Percentiles rank a stretch among this genome's conserved stretches.
Conservation (phyloP, 2,329 filamentous ascomycete species). For the Xylariaceae sp. region DNA sequence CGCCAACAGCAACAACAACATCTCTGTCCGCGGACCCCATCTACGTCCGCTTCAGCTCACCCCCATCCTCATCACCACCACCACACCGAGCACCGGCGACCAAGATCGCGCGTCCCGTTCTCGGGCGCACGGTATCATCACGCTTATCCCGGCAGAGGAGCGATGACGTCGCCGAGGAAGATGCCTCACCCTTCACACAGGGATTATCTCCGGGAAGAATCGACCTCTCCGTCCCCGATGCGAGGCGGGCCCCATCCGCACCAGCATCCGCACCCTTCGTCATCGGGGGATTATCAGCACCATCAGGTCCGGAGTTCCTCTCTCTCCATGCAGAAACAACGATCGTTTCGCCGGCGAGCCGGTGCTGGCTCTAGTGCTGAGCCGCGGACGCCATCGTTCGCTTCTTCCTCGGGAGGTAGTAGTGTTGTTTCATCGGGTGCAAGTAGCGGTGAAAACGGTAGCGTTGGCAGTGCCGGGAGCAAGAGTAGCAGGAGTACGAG, state of each 20-base stretch:
- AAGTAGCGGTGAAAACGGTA: too few species aligned
- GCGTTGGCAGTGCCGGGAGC: too few species aligned
- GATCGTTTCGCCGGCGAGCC: slow-evolving; percentile 32
- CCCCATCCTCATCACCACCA: slow-evolving; percentile 19
- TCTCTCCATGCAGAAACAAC: slow-evolving; percentile 34
- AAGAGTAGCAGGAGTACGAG: too few species aligned
- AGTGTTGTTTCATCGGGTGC: too few species aligned
- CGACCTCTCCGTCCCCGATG: slow-evolving; percentile 38
- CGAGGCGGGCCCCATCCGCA: too few species aligned
- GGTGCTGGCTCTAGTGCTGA: too few species aligned
- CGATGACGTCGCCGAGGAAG: slow-evolving; percentile 41
- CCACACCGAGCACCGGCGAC: slow-evolving; percentile 36
- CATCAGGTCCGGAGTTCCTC: slow-evolving; percentile 23
- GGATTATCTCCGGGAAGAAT: slow-evolving; percentile 25
- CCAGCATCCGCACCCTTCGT: slow-evolving; percentile 1
- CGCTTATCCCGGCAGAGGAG: too few species aligned
- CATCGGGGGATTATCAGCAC: slow-evolving; percentile 10
- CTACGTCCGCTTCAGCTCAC: slow-evolving; percentile 21
- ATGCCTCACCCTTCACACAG: slow-evolving; percentile 31
- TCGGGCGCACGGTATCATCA: slow-evolving; percentile 50
- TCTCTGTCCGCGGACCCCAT: slow-evolving; percentile 14
- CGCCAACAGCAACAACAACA: neutral
- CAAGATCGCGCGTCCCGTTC: slow-evolving; percentile 51
- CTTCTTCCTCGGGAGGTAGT: slow-evolving; percentile 4
- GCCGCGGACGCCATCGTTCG: slow-evolving; percentile 16